Evolutionary conservation across 495 filamentous ascomycete species (phyloP).

Genomic region (Xylaria castorea): DNA sequence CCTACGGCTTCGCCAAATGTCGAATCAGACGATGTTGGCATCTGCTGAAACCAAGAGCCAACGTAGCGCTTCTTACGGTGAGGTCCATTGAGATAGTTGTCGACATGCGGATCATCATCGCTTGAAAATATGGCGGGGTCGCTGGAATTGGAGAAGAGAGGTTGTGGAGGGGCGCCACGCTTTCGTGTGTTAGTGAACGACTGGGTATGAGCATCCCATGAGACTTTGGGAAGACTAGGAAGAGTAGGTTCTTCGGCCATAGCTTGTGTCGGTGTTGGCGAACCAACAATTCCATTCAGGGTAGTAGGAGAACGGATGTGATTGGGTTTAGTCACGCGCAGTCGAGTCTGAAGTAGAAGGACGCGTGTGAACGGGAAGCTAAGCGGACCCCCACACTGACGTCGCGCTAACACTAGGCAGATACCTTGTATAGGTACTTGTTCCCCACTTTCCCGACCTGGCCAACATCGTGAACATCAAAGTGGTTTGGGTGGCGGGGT

Average conservation of each 20-base stretch:
- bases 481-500: background rate
- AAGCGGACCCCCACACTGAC: constrained; percentile 21
- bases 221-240: constrained; percentile 47
- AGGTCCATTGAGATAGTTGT: constrained; percentile 66
- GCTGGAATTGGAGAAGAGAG: constrained; percentile 59
- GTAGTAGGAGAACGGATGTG: background rate
- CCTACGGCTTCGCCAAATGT: constrained; percentile 44
- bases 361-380: constrained; percentile 13
- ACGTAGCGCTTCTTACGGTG: constrained; percentile 69
- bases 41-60: constrained; percentile 75
- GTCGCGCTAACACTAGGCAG: constrained; percentile 22
- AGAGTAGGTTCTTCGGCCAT: constrained; percentile 57
- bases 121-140: constrained; percentile 81
- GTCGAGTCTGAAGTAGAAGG: background rate
- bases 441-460: background rate
- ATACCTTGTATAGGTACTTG: background rate
- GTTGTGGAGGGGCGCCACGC: constrained; percentile 41
- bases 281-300: constrained; percentile 4
- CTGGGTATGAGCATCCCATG: constrained; percentile 40
- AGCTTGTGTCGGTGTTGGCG: background rate
- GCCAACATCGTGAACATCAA: background rate
- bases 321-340: constrained; percentile 9
- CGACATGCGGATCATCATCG: constrained; percentile 75
- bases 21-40: constrained; percentile 50
- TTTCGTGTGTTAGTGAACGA: constrained; percentile 49